Percentiles rank a stretch among this genome's conserved stretches.
phyloP scores from a whole-genome alignment of 257 asterid genomes.

The Fraxinus cuspidata region DNA sequence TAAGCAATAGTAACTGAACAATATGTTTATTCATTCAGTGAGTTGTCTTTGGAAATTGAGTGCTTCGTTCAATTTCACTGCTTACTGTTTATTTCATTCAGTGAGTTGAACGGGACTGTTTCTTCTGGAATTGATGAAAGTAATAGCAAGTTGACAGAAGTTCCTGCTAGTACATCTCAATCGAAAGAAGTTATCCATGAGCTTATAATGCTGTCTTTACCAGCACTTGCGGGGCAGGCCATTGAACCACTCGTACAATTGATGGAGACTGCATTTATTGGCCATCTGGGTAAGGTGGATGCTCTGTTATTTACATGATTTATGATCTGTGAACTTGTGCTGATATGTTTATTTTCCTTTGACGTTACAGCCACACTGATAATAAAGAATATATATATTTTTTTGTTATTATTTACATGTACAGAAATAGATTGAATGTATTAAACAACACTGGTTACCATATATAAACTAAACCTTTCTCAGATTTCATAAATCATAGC shows the following conservation, averaged over 20 bases:
- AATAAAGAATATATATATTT: neutral
- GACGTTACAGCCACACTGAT: neutral
- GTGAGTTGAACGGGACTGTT: conserved; percentile 44
- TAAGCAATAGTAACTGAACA: neutral
- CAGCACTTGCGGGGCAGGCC: conserved; percentile 91
- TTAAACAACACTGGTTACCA: neutral
- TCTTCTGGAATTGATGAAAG: conserved; percentile 34
- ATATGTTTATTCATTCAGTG: neutral
- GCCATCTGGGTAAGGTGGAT: conserved; percentile 69
- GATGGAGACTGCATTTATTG: conserved; percentile 91
- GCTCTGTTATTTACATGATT: conserved; percentile 1
- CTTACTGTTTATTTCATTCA: conserved; percentile 25
- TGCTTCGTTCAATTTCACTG: conserved; percentile 1
- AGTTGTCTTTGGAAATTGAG: neutral
- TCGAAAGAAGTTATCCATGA: conserved; percentile 53
- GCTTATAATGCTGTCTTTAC: conserved; percentile 69
- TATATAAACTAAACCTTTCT: neutral
- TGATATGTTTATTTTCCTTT: conserved; percentile 5
- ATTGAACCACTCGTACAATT: conserved; percentile 77
- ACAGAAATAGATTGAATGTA: neutral
- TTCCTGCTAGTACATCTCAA: conserved; percentile 28
- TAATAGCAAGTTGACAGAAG: conserved; percentile 32
- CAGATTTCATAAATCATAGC: neutral
- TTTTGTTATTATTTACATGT: neutral
- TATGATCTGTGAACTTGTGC: neutral